Conservation (phyloP, 371 early-diverging fungal genomes). For the Lichtheimia corymbifera region DNA sequence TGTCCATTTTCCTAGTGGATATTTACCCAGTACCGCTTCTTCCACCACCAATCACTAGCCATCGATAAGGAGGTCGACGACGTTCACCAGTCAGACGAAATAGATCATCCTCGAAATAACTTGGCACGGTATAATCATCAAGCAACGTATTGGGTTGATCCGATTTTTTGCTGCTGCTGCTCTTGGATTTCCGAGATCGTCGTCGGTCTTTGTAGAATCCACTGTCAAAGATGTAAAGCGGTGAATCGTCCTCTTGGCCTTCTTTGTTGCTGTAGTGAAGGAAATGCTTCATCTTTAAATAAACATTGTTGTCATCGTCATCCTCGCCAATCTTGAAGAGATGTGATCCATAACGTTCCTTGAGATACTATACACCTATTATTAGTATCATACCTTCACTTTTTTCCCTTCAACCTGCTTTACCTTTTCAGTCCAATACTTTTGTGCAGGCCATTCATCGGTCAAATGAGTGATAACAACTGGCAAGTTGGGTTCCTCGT, state of each 20-base stretch:
- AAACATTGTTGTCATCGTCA: slow-evolving; percentile 74
- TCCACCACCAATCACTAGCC: slow-evolving; percentile 69
- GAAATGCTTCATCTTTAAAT: slow-evolving; percentile 75
- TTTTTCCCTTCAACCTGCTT: background rate
- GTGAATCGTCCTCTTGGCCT: slow-evolving; percentile 71
- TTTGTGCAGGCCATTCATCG: slow-evolving; percentile 62
- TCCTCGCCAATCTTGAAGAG: slow-evolving; percentile 83
- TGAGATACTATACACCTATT: slow-evolving; percentile 38
- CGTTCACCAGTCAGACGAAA: slow-evolving; percentile 66
- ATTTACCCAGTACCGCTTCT: slow-evolving; percentile 67
- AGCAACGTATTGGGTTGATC: slow-evolving; percentile 41
- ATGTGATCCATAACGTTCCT: slow-evolving; percentile 57
- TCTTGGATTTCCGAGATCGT: slow-evolving; percentile 18
- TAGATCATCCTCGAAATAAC: slow-evolving; percentile 77
- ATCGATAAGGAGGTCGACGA: slow-evolving; percentile 66
- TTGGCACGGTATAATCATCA: slow-evolving; percentile 70
- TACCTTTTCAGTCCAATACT: slow-evolving; percentile 66
- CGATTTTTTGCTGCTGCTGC: background rate
- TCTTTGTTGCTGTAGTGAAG: slow-evolving; percentile 59
- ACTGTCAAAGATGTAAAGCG: slow-evolving; percentile 84
- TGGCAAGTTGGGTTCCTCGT: slow-evolving; percentile 59
- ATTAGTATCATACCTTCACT: background rate
- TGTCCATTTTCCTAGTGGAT: background rate
- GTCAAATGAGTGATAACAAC: slow-evolving; percentile 66
- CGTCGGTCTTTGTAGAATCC: slow-evolving; percentile 52